Percentiles rank a stretch among this genome's conserved stretches.
Conservation (phyloP, 805 yeast species). For the Saturnispora gosingensis region DNA sequence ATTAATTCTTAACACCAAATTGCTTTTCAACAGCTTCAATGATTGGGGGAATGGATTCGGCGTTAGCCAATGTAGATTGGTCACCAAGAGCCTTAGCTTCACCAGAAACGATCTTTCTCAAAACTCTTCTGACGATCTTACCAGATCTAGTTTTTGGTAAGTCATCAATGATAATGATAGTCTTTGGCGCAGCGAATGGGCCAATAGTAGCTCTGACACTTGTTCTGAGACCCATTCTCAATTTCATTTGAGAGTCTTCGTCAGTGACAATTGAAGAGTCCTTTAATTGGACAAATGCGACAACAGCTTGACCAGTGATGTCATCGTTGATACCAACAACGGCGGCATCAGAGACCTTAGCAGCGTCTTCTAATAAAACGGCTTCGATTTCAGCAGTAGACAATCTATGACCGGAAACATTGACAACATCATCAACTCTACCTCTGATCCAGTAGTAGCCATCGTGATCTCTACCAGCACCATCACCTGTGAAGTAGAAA, state of each 20-base stretch:
- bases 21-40: constrained; percentile 54
- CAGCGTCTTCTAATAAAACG: constrained; percentile 67
- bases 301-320: constrained; percentile 94
- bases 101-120: constrained; percentile 85
- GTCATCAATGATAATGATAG: constrained; percentile 71
- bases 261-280: constrained; percentile 33
- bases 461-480: constrained; percentile 95
- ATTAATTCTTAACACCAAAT: constrained; percentile 29
- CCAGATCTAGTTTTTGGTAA: constrained; percentile 98
- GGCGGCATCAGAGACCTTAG: constrained; percentile 82
- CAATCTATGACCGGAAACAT: constrained; percentile 94
- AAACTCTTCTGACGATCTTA: constrained; percentile 95
- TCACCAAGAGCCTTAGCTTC: constrained; percentile 94
- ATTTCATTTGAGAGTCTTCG: constrained; percentile 38
- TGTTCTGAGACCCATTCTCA: constrained; percentile 67
- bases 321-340: constrained; percentile 94
- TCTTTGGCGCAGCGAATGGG: constrained; percentile 93
- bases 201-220: constrained; percentile 91
- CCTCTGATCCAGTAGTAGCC: constrained; percentile 98
- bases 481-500: constrained; percentile 94
- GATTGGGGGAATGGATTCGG: constrained; percentile 70
- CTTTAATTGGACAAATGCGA: constrained; percentile 87
- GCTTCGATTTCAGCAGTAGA: constrained; percentile 99
- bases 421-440: constrained; percentile 97
- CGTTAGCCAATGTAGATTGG: constrained; percentile 79